phyloP scores from a whole-genome alignment of 352 stramenopile genomes.

The Phytophthora macrochlamydospora region DNA sequence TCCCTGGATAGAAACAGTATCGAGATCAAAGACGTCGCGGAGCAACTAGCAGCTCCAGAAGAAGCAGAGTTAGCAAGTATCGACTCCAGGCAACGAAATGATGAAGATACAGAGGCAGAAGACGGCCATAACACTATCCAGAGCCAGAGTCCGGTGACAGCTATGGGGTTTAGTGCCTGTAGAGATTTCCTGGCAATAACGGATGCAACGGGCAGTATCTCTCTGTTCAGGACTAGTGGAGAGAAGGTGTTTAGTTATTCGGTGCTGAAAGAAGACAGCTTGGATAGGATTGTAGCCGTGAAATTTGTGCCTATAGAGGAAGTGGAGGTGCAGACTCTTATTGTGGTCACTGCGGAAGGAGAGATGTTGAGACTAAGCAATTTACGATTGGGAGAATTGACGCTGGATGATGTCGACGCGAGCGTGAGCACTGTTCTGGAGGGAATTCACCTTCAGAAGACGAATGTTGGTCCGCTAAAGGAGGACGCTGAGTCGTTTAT shows the following conservation, averaged over 20 bases:
- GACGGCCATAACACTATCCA: constrained; percentile 22
- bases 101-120: background rate
- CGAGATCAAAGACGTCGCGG: background rate
- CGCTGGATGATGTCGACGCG: constrained; percentile 11
- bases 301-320: constrained; percentile 16
- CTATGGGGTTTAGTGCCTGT: constrained; percentile 42
- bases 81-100: background rate
- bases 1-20: background rate
- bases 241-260: constrained; percentile 24
- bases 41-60: constrained; percentile 24
- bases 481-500: constrained; percentile 19
- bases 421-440: constrained; percentile 27
- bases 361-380: constrained; percentile 26
- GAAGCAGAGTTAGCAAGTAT: constrained; percentile 7
- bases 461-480: constrained; percentile 19
- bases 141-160: constrained; percentile 17
- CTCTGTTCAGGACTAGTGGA: constrained; percentile 36
- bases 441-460: constrained; percentile 28
- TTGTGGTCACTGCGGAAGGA: constrained; percentile 34
- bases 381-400: constrained; percentile 28
- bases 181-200: constrained; percentile 38
- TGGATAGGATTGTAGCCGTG: constrained; percentile 21
- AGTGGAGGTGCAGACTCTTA: constrained; percentile 21
- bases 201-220: constrained; percentile 28
- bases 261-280: constrained; percentile 4